Evolutionary conservation across 164 flowering plant genomes (phyloP).

Genomic region (Piper betle): DNA sequence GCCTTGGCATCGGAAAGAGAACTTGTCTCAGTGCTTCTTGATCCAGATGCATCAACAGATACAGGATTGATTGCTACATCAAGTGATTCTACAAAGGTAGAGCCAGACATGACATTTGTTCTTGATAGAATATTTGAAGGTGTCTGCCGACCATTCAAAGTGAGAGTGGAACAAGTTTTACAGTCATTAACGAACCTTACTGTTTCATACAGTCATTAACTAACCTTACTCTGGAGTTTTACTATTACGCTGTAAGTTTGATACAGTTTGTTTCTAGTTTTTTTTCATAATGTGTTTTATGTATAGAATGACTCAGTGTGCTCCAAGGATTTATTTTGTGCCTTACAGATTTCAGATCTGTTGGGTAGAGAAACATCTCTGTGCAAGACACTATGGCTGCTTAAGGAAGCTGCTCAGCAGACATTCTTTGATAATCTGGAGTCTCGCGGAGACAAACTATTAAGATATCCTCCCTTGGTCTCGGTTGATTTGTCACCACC

Average conservation of each 20-base stretch:
- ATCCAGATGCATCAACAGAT: conserved; percentile 72
- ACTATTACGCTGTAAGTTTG: conserved; percentile 72
- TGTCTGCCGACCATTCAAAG: conserved; percentile 97
- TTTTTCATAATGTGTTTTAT: neutral
- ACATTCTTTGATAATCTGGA: conserved; percentile 82
- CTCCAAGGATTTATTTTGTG: neutral
- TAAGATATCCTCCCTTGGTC: conserved; percentile 84
- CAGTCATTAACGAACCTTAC: conserved; percentile 94
- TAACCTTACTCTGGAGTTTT: conserved; percentile 77
- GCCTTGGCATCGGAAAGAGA: conserved; percentile 98
- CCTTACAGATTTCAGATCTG: conserved; percentile 61
- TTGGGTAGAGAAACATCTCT: conserved; percentile 87
- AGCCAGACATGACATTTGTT: conserved; percentile 68
- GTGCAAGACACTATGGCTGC: conserved; percentile 67
- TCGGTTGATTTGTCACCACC: conserved; percentile 96
- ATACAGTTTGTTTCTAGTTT: neutral
- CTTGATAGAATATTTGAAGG: conserved; percentile 96
- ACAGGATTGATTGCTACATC: conserved; percentile 55
- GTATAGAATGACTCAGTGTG: neutral
- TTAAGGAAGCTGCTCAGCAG: conserved; percentile 86
- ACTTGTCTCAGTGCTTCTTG: conserved; percentile 70
- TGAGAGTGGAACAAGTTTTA: conserved; percentile 92
- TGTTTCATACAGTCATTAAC: conserved; percentile 74
- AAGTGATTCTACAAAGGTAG: conserved; percentile 36
- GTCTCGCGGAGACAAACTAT: conserved; percentile 85